Evolutionary conservation across 345 rosid genomes (phyloP).

Genomic region (Ailanthus altissimus): DNA sequence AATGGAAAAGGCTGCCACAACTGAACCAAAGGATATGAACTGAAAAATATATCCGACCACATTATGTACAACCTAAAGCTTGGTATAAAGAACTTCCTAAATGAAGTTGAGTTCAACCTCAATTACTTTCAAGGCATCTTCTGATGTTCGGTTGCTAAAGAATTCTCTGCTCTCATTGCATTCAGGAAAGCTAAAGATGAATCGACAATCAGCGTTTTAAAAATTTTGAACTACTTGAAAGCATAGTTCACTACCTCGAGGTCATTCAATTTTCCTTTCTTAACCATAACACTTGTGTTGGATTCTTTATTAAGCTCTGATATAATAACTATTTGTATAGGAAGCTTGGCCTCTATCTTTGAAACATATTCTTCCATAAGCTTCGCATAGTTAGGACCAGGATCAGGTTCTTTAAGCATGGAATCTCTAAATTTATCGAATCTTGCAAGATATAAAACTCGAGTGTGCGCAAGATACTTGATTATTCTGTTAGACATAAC

Average conservation of each 20-base stretch:
- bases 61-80: conserved; percentile 48
- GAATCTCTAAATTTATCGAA: conserved; percentile 56
- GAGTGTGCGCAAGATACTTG: conserved; percentile 63
- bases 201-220: conserved; percentile 61
- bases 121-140: conserved; percentile 51
- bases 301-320: no score
- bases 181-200: conserved; percentile 50
- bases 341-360: conserved; percentile 45
- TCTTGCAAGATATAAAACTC: conserved; percentile 56
- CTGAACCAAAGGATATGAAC: conserved; percentile 26
- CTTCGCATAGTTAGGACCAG: conserved; percentile 63
- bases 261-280: no score
- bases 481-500: no score
- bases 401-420: conserved; percentile 56
- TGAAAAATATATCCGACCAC: conserved; percentile 30
- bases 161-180: conserved; percentile 47
- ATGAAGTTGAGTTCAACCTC: conserved; percentile 66
- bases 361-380: conserved; percentile 69
- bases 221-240: conserved; percentile 36
- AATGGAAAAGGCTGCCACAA: conserved; percentile 34
- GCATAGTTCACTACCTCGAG: conserved; percentile 41
- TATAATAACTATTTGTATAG: conserved; percentile 38
- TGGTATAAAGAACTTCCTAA: conserved; percentile 64
- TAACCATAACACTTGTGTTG: no score
- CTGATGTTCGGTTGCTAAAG: conserved; percentile 30